Percentiles rank a stretch among this genome's conserved stretches.
phyloP scores from a whole-genome alignment of 441 rosid species.

The Flueggea neowawraea region DNA sequence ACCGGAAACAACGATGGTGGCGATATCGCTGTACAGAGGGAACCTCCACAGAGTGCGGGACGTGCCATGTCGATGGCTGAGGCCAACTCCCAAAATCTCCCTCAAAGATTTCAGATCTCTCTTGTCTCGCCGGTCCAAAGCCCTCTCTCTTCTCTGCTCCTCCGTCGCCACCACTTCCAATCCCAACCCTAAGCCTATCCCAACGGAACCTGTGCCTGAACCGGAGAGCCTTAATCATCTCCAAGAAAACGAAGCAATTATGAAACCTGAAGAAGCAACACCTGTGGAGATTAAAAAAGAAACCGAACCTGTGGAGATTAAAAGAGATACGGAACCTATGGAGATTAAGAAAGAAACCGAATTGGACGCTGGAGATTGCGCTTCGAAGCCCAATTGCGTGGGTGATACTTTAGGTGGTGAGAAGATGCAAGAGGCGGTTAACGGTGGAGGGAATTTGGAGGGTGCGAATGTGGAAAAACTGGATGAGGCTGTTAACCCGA shows the following conservation, averaged over 20 bases:
- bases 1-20: constrained; percentile 86
- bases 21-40: constrained; percentile 86
- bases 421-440: constrained; percentile 17
- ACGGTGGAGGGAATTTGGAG: constrained; percentile 21
- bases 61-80: constrained; percentile 72
- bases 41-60: constrained; percentile 82
- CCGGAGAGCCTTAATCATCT: constrained; percentile 6
- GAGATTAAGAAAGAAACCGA: constrained; percentile 16
- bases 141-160: constrained; percentile 47
- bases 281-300: neutral
- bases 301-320: constrained; percentile 15
- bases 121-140: constrained; percentile 56
- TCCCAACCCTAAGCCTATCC: constrained; percentile 36
- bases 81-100: constrained; percentile 62
- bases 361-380: constrained; percentile 22
- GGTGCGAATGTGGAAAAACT: constrained; percentile 15
- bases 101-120: constrained; percentile 64
- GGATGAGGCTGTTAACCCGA: constrained; percentile 21
- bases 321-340: constrained; percentile 12
- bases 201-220: too few species aligned
- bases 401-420: constrained; percentile 9
- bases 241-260: constrained; percentile 6
- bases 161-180: constrained; percentile 14
- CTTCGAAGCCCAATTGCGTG: constrained; percentile 13
- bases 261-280: constrained; percentile 1